Conservation (phyloP, 2,329 filamentous ascomycete species). For the Parastagonospora nodorum region DNA sequence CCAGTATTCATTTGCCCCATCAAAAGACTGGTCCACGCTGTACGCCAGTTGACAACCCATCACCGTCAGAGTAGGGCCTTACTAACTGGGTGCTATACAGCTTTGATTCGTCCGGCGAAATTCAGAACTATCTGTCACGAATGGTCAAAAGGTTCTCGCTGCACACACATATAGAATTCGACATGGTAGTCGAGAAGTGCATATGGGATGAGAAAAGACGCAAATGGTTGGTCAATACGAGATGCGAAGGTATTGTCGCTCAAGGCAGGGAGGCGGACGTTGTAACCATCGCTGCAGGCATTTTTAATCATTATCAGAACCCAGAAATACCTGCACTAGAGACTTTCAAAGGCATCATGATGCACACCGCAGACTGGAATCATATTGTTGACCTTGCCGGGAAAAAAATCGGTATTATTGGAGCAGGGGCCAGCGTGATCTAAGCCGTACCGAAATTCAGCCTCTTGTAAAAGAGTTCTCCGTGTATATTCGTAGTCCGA, state of each 20-base stretch:
- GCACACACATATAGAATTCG: constrained; percentile 4
- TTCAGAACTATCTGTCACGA: constrained; percentile 6
- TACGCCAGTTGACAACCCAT: neutral
- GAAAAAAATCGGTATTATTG: constrained; percentile 7
- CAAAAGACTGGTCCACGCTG: constrained; percentile 8
- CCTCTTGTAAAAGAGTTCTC: too few species aligned
- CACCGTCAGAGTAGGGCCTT: neutral
- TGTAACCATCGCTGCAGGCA: constrained; percentile 2
- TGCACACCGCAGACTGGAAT: constrained; percentile 12
- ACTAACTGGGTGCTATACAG: constrained; percentile 1
- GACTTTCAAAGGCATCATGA: constrained; percentile 1
- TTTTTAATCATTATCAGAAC: constrained; percentile 6
- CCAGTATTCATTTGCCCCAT: constrained; percentile 10
- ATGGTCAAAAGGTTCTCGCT: constrained; percentile 5
- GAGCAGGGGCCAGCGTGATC: constrained; percentile 31
- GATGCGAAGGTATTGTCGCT: constrained; percentile 1
- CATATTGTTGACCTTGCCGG: constrained; percentile 3
- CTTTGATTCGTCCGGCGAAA: constrained; percentile 5
- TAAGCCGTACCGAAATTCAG: too few species aligned
- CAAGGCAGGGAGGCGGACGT: constrained; percentile 1
- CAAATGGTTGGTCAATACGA: constrained; percentile 5
- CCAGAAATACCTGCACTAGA: constrained; percentile 8
- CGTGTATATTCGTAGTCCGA: too few species aligned
- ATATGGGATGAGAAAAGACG: constrained; percentile 2
- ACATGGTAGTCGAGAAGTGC: constrained; percentile 3